These are phyloP conservation scores for Laetiporus sulphureus DNA, from an alignment of 1,284 basidiomycete genomes.

Conservation along the genomic window DNA sequence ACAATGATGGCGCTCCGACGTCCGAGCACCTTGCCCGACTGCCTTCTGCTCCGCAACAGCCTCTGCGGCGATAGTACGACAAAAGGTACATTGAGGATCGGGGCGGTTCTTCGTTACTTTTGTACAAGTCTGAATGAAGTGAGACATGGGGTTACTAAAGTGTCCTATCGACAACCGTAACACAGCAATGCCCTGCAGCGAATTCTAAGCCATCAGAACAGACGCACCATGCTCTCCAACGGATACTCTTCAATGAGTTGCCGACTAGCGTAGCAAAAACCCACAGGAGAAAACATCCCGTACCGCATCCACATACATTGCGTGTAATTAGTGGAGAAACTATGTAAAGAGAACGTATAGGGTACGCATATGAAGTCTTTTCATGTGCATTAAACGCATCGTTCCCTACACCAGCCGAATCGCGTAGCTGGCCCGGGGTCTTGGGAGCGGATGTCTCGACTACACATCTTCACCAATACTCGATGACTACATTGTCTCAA, in stretches of 20 bases:
- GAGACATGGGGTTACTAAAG: no score
- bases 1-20: no score
- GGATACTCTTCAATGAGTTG: slow-evolving; percentile 19
- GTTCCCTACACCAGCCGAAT: slow-evolving; percentile 27
- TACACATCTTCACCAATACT: slow-evolving; percentile 17
- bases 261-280: slow-evolving; percentile 24
- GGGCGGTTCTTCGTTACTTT: no score
- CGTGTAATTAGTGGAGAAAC: slow-evolving; percentile 19
- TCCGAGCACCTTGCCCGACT: no score
- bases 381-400: slow-evolving; percentile 27
- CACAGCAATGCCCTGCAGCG: no score
- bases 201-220: no score
- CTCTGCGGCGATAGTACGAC: no score
- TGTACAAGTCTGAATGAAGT: no score
- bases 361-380: slow-evolving; percentile 26
- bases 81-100: no score
- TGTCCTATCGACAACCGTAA: no score
- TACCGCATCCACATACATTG: slow-evolving; percentile 19
- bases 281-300: slow-evolving; percentile 23
- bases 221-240: slow-evolving; percentile 14
- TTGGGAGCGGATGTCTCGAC: slow-evolving; percentile 23
- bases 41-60: no score
- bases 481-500: not conserved
- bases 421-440: slow-evolving; percentile 25
- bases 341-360: slow-evolving; percentile 22